phyloP scores from a whole-genome alignment of 192 early-diverging fungal genomes.

The Mortierella alpina region DNA sequence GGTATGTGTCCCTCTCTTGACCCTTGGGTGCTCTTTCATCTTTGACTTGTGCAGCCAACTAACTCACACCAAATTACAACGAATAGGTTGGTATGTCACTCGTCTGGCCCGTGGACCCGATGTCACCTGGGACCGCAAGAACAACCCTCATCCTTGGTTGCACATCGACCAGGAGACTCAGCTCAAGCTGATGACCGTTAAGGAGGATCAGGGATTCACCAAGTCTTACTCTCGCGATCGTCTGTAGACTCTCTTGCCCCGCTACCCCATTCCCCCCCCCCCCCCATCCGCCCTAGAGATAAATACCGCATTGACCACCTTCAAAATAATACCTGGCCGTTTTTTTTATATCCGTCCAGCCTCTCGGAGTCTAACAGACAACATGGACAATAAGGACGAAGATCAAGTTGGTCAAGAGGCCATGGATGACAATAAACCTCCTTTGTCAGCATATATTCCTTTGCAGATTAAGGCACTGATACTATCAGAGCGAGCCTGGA shows the following conservation, averaged over 20 bases:
- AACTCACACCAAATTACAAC: neutral
- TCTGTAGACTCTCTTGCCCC: slow-evolving; percentile 45
- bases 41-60: too few species aligned
- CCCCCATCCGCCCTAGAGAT: neutral
- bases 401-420: too few species aligned
- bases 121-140: slow-evolving; percentile 67
- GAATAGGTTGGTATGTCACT: slow-evolving; percentile 59
- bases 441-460: too few species aligned
- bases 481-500: too few species aligned
- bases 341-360: too few species aligned
- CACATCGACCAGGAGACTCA: slow-evolving; percentile 69
- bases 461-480: too few species aligned
- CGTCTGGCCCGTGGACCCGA: slow-evolving; percentile 70
- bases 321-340: too few species aligned
- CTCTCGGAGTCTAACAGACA: too few species aligned
- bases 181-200: slow-evolving; percentile 67
- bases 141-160: slow-evolving; percentile 66
- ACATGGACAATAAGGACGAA: too few species aligned
- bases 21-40: too few species aligned
- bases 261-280: neutral
- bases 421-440: too few species aligned
- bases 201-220: slow-evolving; percentile 67
- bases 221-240: slow-evolving; percentile 66
- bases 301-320: neutral
- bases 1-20: slow-evolving; percentile 14